Percentiles rank a stretch among this genome's conserved stretches.
These are phyloP conservation scores for Vitis cinerea DNA, from an alignment of 164 flowering plant species.

Conservation along the genomic window DNA sequence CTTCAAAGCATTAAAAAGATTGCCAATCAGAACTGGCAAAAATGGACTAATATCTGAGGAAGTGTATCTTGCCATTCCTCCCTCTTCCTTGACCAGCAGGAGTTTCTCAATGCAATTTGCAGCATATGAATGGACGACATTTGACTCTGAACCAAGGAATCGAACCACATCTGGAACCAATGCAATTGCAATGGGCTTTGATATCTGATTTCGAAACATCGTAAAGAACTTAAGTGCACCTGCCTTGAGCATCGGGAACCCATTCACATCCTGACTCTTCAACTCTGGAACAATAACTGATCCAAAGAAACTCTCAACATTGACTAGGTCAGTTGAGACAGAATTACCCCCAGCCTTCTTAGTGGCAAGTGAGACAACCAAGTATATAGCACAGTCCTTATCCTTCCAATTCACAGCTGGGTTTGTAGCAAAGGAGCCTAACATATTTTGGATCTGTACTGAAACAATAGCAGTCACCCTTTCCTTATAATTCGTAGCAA, in stretches of 20 bases:
- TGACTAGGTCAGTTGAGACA: slow-evolving; percentile 74
- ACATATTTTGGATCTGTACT: slow-evolving; percentile 55
- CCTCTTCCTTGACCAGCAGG: slow-evolving; percentile 82
- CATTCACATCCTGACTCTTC: slow-evolving; percentile 68
- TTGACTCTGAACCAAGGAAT: slow-evolving; percentile 74
- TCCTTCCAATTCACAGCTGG: slow-evolving; percentile 84
- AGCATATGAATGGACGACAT: slow-evolving; percentile 96
- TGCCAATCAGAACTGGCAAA: slow-evolving; percentile 56
- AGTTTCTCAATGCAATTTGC: slow-evolving; percentile 93
- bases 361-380: slow-evolving; percentile 80
- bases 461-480: slow-evolving; percentile 64
- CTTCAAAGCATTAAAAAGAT: slow-evolving; percentile 70
- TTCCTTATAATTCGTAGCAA: slow-evolving; percentile 67
- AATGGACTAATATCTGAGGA: slow-evolving; percentile 62
- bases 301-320: slow-evolving; percentile 69
- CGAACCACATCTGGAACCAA: slow-evolving; percentile 68
- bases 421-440: slow-evolving; percentile 56
- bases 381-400: slow-evolving; percentile 94
- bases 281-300: slow-evolving; percentile 79
- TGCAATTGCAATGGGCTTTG: slow-evolving; percentile 53
- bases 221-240: slow-evolving; percentile 91
- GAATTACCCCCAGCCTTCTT: slow-evolving; percentile 69
- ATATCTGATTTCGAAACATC: slow-evolving; percentile 64
- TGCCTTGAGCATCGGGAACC: slow-evolving; percentile 84
- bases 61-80: slow-evolving; percentile 55